A percentile compares a stretch with the other conserved stretches of the same genome.
Conservation (phyloP, 2,329 filamentous ascomycete genomes). For the Fusarium chaquense region DNA sequence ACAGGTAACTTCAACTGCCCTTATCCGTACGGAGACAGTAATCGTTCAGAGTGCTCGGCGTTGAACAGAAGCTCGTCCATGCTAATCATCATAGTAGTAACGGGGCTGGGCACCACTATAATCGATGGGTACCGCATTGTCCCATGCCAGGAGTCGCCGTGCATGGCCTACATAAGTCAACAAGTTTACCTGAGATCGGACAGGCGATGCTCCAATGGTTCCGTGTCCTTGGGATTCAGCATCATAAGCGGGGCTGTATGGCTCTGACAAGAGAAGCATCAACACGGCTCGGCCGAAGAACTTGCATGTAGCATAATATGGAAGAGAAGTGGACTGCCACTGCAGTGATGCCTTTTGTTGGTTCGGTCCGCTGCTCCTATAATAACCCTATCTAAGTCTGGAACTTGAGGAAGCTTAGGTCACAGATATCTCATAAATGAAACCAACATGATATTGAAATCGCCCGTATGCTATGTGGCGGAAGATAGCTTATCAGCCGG, state of each 20-base stretch:
- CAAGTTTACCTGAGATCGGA: conserved; percentile 13
- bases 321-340: neutral
- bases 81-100: neutral
- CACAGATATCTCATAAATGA: conserved; percentile 2
- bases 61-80: neutral
- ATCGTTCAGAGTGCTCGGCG: neutral
- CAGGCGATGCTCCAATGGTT: conserved; percentile 32
- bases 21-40: conserved; percentile 11
- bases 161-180: conserved; percentile 5
- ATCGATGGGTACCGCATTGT: neutral
- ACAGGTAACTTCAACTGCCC: neutral
- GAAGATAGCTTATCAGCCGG: conserved; percentile 11
- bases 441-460: neutral
- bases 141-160: neutral
- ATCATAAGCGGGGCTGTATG: conserved; percentile 29
- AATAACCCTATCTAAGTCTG: neutral
- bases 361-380: neutral
- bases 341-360: conserved; percentile 14
- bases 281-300: conserved; percentile 29
- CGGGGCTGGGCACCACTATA: neutral
- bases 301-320: conserved; percentile 12
- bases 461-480: neutral
- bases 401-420: conserved; percentile 1
- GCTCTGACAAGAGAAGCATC: conserved; percentile 26
- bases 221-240: conserved; percentile 37